Evolutionary conservation across 1,284 basidiomycete species (phyloP), one percentile per base, ranked within the genome.

Genomic region (Tranzscheliella williamsii): DNA sequence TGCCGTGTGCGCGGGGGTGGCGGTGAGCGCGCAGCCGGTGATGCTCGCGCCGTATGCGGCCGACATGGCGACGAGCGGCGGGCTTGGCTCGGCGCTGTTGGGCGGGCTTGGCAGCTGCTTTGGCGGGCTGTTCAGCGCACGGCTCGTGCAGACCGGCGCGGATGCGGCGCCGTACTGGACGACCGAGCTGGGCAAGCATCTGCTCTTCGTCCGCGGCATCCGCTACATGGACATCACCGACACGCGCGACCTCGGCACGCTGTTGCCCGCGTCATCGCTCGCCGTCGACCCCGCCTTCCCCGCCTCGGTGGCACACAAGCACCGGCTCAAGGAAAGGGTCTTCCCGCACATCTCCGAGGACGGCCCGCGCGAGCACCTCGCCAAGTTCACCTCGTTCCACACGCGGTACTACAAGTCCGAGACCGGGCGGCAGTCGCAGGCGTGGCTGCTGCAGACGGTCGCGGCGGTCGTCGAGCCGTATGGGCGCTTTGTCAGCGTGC

Each of bases 351-450:
- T 75, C 39, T 40, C 44, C n/a, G 47, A 70, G 5, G 49, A 46
- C 1, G 71, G 67, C 1, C 69, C 70, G 5, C 35, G 70, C 12
- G 40, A 38, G 33, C 51, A 75, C 33, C 27, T 76, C 20, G 42
- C 46, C 15, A 47, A 87, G 85, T 79, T 90, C 34, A 67, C 78
- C 5, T 67, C 71, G 36, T 80, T 78, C 78, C 69, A 73, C 46
- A 79, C 79, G 47, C 58, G 81, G 42, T 81, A 80, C 77, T 81
- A 83, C 75, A 78, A 80, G 34, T 79, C 77, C 2, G 77, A 90
- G 83, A 89, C 86, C 8, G 95, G 94, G 18, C 78, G 79, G 42
- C 73, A 81, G 48, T 80, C 88, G 67, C 91, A 95, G 76, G 78
- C 84, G 54, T 98, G 91, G 91, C 82, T 97, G 39, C 50, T 73